Evolutionary conservation across 805 yeast species (phyloP).

Genomic region (Blastobotrys terrestris): DNA sequence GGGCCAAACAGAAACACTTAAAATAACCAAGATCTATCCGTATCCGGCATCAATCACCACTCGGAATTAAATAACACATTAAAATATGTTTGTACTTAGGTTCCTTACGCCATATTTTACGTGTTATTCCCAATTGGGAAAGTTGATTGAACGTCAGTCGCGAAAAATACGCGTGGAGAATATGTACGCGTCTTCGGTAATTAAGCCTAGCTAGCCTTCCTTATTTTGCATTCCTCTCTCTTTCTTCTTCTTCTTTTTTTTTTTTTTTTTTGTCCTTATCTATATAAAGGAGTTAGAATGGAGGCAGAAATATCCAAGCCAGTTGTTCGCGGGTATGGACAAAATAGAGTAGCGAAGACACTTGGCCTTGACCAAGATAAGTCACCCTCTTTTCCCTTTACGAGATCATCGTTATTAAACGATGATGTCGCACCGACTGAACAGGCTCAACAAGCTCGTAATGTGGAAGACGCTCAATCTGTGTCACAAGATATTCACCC

Average conservation of each 20-base stretch:
- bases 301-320: background rate
- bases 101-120: too few species aligned
- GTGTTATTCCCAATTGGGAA: background rate
- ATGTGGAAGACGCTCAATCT: background rate
- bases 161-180: background rate
- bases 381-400: background rate
- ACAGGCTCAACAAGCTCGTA: background rate
- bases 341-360: background rate
- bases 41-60: too few species aligned
- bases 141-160: background rate
- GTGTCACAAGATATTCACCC: background rate
- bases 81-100: too few species aligned
- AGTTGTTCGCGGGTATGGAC: background rate
- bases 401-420: background rate
- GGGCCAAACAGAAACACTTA: too few species aligned
- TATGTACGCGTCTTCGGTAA: background rate
- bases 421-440: background rate
- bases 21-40: too few species aligned
- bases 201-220: background rate
- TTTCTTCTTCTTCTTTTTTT: too few species aligned
- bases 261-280: background rate
- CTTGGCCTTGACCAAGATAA: background rate
- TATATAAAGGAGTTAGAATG: too few species aligned
- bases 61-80: too few species aligned
- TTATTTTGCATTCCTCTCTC: background rate